Base-by-base conservation (phyloP, 169 alveolate genomes). In the Eimeria brunetti region DNA sequence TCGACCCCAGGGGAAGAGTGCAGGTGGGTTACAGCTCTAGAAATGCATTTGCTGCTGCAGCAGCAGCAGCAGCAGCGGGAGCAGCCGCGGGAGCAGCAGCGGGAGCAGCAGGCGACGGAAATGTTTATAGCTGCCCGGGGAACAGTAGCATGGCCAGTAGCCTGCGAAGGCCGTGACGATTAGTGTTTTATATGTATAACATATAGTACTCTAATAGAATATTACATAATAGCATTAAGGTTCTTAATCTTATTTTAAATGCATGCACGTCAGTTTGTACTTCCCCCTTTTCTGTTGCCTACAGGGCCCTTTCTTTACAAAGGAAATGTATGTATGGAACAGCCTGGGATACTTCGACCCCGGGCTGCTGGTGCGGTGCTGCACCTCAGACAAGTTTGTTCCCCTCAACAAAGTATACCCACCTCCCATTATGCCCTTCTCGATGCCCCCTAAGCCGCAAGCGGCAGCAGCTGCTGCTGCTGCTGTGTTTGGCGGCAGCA, bases 291-390 rank as follows among this genome's bases (percentile, higher is more conserved):
- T 16, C 1, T 67, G n/a, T 16, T 91, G 24, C 18, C 9, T 91
- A 18, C 60, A 96, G 97, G 97, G 97, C 27, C 97, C 97, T 3
- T 96, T 96, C 30, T 94, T 60, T 81, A 88, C 90, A 0, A 95
- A 93, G 81, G 97, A 96, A 73, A 96, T 96, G 97, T 36, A 93
- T 33, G 78, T 90, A 30, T 96, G 97, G 97, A 96, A 96, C 44
- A 95, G 92, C 27, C 78, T 93, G 95, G 97, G 97, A 3, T 96
- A 95, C 93, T 96, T 96, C 60, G 97, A 96, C 46, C 97, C 97
- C 33, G 96, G 96, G 91, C 93, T 96, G 60, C 97, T 97, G n/a
- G 97, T 96, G 75, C 96, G 97, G 49, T 96, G 97, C 83, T 96
- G 97, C 83, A 90, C 84, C 69, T 95, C 97, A 0, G 97, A 96